Conservation (phyloP, 345 rosid genomes). For the Cardiospermum halicacabum region DNA sequence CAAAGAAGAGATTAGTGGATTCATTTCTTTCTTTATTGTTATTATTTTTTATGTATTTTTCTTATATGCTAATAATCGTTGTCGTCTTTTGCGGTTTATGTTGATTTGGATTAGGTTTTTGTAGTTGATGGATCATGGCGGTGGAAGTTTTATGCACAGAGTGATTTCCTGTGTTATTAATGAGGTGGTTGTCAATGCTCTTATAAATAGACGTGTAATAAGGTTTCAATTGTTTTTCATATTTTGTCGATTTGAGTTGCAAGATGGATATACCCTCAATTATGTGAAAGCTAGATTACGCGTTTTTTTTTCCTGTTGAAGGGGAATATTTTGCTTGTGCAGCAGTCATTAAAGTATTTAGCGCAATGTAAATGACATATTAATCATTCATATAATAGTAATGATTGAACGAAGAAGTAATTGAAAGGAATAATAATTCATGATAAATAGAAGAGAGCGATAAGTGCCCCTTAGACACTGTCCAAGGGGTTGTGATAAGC, state of each 20-base stretch:
- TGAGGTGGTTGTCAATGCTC: conserved; percentile 75
- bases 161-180: conserved; percentile 70
- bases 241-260: not conserved
- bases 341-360: too few relatives aligned
- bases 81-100: not conserved
- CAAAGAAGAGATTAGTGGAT: conserved; percentile 69
- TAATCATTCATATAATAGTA: too few relatives aligned
- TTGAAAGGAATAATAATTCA: too few relatives aligned
- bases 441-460: too few relatives aligned
- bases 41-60: not conserved
- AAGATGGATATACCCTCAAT: not conserved
- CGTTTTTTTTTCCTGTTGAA: conserved; percentile 7
- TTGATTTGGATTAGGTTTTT: not conserved
- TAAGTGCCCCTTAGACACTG: too few relatives aligned
- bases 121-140: conserved; percentile 55
- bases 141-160: conserved; percentile 77
- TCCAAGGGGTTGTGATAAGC: too few relatives aligned
- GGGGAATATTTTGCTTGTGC: conserved; percentile 19
- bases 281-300: not conserved
- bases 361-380: too few relatives aligned
- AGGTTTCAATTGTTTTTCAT: not conserved
- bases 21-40: conserved; percentile 18
- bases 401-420: too few relatives aligned
- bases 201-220: conserved; percentile 65
- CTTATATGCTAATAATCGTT: not conserved